Evolutionary conservation across 1,284 basidiomycete genomes (phyloP).

Genomic region (Pterulicium gracile): DNA sequence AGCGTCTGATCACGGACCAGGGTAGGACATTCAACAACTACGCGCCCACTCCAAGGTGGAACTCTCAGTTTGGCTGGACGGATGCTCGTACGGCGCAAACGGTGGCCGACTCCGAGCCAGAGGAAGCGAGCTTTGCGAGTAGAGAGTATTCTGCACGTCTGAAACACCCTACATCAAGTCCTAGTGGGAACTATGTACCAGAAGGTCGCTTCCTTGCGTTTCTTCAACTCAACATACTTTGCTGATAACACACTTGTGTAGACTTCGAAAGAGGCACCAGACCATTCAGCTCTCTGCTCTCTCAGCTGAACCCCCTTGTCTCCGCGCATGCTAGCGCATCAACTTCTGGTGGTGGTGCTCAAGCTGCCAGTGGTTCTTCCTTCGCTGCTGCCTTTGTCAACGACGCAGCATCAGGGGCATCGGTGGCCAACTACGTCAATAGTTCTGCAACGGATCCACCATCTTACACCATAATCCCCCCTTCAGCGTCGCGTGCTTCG

Average conservation of each 20-base stretch:
- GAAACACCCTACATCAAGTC: not conserved
- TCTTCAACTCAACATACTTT: not conserved
- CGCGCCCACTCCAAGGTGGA: not conserved
- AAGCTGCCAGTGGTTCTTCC: too few species aligned
- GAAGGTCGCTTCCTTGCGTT: not conserved
- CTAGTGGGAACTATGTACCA: not conserved
- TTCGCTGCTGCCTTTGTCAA: too few species aligned
- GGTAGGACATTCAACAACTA: not conserved
- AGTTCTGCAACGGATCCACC: too few species aligned
- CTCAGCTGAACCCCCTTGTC: not conserved
- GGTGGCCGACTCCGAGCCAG: not conserved
- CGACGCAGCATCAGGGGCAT: too few species aligned
- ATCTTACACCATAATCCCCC: too few species aligned
- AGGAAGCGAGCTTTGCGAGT: not conserved
- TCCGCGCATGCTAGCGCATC: too few species aligned
- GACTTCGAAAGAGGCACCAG: not conserved
- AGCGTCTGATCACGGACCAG: not conserved
- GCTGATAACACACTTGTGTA: not conserved
- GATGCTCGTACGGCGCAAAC: not conserved
- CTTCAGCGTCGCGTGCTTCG: too few species aligned
- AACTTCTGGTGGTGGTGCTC: too few species aligned
- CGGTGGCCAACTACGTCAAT: too few species aligned
- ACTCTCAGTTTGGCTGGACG: not conserved
- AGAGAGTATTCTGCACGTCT: constrained; percentile 1
- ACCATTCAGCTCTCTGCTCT: not conserved